phyloP scores from a whole-genome alignment of 1,284 basidiomycete genomes.

The Trametes pubescens region DNA sequence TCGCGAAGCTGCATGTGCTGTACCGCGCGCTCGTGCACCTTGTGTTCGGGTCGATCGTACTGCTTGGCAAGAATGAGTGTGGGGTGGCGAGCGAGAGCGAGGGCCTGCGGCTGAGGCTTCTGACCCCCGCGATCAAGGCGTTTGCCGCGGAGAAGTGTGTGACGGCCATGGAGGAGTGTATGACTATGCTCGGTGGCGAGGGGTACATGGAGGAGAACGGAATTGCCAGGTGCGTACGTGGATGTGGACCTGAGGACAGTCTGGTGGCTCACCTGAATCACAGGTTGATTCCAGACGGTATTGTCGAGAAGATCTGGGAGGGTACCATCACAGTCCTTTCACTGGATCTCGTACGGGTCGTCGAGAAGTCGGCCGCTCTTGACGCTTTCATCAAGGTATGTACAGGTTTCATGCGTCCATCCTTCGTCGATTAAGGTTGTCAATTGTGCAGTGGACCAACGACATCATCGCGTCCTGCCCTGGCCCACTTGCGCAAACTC shows the following conservation, averaged over 20 bases:
- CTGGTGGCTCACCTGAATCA: background rate
- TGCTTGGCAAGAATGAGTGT: conserved; percentile 73
- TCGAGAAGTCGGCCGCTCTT: conserved; percentile 49
- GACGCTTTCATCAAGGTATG: conserved; percentile 48
- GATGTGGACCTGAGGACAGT: background rate
- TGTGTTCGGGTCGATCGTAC: conserved; percentile 60
- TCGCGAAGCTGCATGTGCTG: conserved; percentile 64
- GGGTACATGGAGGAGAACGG: conserved; percentile 87
- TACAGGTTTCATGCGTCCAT: background rate
- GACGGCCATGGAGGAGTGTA: conserved; percentile 74
- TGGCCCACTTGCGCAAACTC: conserved; percentile 36
- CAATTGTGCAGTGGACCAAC: conserved; percentile 61
- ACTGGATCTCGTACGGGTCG: conserved; percentile 69
- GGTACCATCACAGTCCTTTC: conserved; percentile 76
- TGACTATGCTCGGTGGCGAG: conserved; percentile 79
- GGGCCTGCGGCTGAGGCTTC: conserved; percentile 61
- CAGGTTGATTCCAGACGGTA: conserved; percentile 65
- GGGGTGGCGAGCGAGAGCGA: conserved; percentile 58
- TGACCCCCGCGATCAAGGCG: conserved; percentile 78
- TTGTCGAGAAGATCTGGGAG: conserved; percentile 88
- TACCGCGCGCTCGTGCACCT: conserved; percentile 76
- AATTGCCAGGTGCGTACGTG: conserved; percentile 57
- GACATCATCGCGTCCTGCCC: conserved; percentile 53
- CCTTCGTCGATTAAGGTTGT: conserved; percentile 5
- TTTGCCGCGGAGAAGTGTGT: conserved; percentile 73